phyloP scores from a whole-genome alignment of 1,284 basidiomycete species.

The Ganoderma sinense region DNA sequence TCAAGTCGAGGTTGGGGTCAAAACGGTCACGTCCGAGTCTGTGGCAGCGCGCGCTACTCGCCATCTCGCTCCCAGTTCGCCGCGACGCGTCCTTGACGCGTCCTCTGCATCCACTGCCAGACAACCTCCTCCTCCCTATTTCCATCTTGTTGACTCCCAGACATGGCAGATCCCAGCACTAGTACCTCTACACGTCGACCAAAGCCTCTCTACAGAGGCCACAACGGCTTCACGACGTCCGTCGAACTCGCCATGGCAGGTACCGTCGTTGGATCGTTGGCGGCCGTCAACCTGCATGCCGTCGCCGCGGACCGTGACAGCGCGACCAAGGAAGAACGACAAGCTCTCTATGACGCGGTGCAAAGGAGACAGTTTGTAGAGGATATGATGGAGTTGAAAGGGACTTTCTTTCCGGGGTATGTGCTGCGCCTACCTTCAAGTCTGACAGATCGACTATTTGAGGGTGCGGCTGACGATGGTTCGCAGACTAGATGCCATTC shows the following conservation, averaged over 20 bases:
- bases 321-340: conserved; percentile 17
- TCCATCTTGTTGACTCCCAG: background rate
- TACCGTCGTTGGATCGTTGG: conserved; percentile 4
- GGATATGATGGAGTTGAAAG: conserved; percentile 35
- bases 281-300: conserved; percentile 28
- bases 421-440: conserved; percentile 11
- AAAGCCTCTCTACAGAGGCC: conserved; percentile 18
- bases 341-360: conserved; percentile 31
- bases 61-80: background rate
- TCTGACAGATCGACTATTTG: background rate
- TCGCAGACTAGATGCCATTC: conserved; percentile 32
- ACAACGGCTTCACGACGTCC: conserved; percentile 33
- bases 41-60: conserved; percentile 13
- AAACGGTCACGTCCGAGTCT: conserved; percentile 9
- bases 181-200: conserved; percentile 7
- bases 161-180: conserved; percentile 1
- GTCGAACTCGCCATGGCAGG: conserved; percentile 24
- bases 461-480: background rate
- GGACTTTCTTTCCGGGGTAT: conserved; percentile 39
- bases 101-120: background rate
- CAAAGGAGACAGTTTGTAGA: conserved; percentile 35
- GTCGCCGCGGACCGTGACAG: conserved; percentile 8
- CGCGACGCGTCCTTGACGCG: background rate
- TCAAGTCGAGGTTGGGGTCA: background rate
- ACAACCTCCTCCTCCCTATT: background rate